Base-by-base conservation (phyloP, 139 green algal genomes). In the Chloropicon primus region DNA sequence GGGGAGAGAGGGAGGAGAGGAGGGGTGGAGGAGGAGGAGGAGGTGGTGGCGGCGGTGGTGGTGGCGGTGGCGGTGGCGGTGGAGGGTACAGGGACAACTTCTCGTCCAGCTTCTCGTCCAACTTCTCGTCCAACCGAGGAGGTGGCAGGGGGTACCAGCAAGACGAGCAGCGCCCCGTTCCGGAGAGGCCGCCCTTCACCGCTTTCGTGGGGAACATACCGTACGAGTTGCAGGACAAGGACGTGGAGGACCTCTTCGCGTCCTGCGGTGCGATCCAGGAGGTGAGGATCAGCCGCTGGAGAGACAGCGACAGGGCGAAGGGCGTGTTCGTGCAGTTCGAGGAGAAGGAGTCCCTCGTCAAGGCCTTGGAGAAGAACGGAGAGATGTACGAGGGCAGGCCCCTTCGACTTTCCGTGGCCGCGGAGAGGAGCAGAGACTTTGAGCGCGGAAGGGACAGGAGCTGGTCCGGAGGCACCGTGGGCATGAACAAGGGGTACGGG, bases 161-260 rank as follows among this genome's bases (percentile, higher is more conserved):
- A 5, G 5, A 62, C 41, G 10, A 62, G 10, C 10, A n/a, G 41
- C 10, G 17, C 10, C 41, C 41, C 73, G 53, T 80, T 25, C 76
- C 76, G 2, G 25, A 53, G 23, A 2, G 28, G 27, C 76, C 76
- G 23, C 76, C 76, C 2, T 80, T 77, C 23, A 76, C 54, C 5
- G 76, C 25, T 1, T 80, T 76, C 41, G 54, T 80, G 17, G 41
- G 76, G 2, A 80, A 80, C 28, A n/a, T 80, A 22, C 76, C 76
- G 23, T 80, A 80, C 25, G 76, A 80, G 62, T 25, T 28, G 26
- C 54, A 25, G 76, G 22, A 26, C 24, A 72, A 80, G 5, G 76
- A 80, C 21, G 28, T 29, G 17, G 62, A 76, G n/a, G 76, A 25
- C 71, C 24, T 77, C 2, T 77, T 78, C n/a, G 2, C 23, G 2